phyloP scores from a whole-genome alignment of 164 flowering plant genomes.

The Saururus chinensis region DNA sequence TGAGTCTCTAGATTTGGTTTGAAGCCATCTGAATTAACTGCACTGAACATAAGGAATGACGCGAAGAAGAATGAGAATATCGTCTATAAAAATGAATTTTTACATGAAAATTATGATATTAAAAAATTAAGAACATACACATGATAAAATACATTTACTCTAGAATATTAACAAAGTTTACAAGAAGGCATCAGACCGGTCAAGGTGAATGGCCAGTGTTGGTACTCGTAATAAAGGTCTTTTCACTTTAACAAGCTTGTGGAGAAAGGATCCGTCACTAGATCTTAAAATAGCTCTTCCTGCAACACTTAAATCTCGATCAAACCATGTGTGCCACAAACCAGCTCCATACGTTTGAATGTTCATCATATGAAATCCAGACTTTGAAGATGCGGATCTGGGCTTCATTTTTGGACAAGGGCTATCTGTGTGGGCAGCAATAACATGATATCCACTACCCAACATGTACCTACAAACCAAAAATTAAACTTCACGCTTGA shows the following conservation, averaged over 20 bases:
- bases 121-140: neutral
- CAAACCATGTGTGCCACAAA: constrained; percentile 98
- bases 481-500: neutral
- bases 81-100: neutral
- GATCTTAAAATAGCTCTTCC: constrained; percentile 77
- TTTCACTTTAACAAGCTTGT: constrained; percentile 85
- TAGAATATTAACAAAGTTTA: neutral
- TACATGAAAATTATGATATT: neutral
- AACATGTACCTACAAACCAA: constrained; percentile 47
- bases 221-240: constrained; percentile 83
- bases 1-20: constrained; percentile 95
- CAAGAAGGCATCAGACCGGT: constrained; percentile 40
- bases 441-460: constrained; percentile 79
- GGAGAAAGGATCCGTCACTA: constrained; percentile 58
- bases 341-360: constrained; percentile 97
- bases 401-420: constrained; percentile 92
- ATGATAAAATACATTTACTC: neutral
- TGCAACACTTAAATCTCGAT: constrained; percentile 79
- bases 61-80: neutral
- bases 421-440: constrained; percentile 96
- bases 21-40: constrained; percentile 85
- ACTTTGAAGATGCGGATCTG: constrained; percentile 65
- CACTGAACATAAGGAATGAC: constrained; percentile 23
- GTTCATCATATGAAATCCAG: constrained; percentile 75
- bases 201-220: constrained; percentile 90